phyloP scores from a whole-genome alignment of 108 stramenopile genomes.

The Stephanodiscus triporus region DNA sequence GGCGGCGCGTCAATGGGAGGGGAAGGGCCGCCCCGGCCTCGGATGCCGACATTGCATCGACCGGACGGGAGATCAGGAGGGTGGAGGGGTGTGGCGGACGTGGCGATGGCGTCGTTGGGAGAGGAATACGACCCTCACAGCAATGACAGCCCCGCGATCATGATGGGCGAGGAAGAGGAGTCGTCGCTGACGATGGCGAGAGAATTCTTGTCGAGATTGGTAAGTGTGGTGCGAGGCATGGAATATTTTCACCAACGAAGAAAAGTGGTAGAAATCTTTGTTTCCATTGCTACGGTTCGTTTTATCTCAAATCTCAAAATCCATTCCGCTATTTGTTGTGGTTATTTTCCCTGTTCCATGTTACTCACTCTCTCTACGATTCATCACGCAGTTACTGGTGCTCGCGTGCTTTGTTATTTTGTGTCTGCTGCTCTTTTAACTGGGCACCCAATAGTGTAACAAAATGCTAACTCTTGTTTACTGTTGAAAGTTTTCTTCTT shows the following conservation, averaged over 20 bases:
- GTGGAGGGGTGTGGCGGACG: slow-evolving; percentile 41
- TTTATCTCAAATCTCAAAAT: too few species aligned
- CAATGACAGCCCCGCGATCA: not conserved
- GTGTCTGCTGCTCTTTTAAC: slow-evolving; percentile 54
- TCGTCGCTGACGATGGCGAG: slow-evolving; percentile 45
- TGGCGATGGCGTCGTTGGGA: slow-evolving; percentile 7
- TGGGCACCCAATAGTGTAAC: not conserved
- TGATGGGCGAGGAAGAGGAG: slow-evolving; percentile 28
- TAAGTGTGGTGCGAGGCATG: slow-evolving; percentile 7
- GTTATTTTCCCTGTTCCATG: not conserved
- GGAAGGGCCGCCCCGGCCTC: not conserved
- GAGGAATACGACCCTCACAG: not conserved
- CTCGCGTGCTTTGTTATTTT: slow-evolving; percentile 53
- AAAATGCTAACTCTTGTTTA: too few species aligned
- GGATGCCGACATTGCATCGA: slow-evolving; percentile 43
- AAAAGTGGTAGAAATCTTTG: not conserved
- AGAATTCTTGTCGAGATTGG: slow-evolving; percentile 53
- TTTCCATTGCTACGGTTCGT: too few species aligned
- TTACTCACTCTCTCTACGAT: not conserved
- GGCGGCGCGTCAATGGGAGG: not conserved
- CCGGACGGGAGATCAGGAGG: slow-evolving; percentile 44
- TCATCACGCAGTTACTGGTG: slow-evolving; percentile 24
- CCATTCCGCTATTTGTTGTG: not conserved
- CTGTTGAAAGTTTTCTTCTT: too few species aligned
- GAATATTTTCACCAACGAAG: too few species aligned